A percentile compares a stretch with the other conserved stretches of the same genome.
Conservation (phyloP, 2,329 filamentous ascomycete species). For the Diaporthe ampelina region DNA sequence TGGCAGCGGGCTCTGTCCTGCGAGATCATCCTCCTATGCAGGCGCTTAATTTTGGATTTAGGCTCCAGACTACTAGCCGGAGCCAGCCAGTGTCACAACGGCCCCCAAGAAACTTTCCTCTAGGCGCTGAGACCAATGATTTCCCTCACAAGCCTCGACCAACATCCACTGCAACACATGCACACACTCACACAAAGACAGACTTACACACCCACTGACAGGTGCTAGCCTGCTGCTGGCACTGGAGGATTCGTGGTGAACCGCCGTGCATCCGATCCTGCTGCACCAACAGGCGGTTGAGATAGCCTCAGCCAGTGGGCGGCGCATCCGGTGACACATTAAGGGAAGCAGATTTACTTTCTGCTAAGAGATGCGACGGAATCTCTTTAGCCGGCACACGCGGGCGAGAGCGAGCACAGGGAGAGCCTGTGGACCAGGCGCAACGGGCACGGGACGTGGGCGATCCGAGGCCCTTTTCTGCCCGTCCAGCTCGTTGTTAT, state of each 20-base stretch:
- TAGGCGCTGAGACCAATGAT: constrained; percentile 22
- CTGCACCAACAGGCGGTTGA: neutral
- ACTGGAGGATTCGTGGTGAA: neutral
- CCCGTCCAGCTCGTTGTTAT: neutral
- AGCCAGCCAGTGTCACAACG: constrained; percentile 18
- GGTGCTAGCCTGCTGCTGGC: neutral
- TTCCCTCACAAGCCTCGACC: neutral
- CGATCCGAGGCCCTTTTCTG: constrained; percentile 6
- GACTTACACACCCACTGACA: neutral
- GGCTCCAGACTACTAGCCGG: neutral
- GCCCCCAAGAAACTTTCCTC: neutral
- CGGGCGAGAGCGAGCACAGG: constrained; percentile 12
- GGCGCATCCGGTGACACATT: constrained; percentile 1
- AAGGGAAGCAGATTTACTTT: neutral
- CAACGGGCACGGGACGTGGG: constrained; percentile 17
- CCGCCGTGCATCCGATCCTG: constrained; percentile 13
- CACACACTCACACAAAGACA: too few relatives aligned
- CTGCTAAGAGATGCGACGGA: constrained; percentile 13
- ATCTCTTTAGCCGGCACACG: constrained; percentile 13
- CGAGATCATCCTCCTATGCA: constrained; percentile 26
- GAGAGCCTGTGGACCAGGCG: neutral
- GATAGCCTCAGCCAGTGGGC: neutral
- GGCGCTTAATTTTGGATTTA: constrained; percentile 29
- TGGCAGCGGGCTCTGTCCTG: neutral
- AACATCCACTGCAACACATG: neutral